Base-by-base conservation (phyloP, 2,329 filamentous ascomycete species). In the Berkeleyomyces basicola region DNA sequence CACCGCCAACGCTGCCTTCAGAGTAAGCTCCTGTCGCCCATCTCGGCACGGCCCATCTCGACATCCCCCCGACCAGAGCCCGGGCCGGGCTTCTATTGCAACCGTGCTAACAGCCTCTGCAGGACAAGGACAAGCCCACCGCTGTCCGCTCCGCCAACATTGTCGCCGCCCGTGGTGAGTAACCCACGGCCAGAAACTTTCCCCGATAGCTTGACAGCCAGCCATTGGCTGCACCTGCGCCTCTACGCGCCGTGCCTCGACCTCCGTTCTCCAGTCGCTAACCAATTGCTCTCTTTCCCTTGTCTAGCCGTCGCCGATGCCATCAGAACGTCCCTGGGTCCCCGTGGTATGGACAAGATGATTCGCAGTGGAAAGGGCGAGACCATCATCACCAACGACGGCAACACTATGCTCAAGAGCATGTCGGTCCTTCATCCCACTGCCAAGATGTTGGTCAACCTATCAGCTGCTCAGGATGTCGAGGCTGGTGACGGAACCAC, bases 381-480 rank as follows among this genome's bases (percentile, higher is more conserved):
- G 75, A 96, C 91, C 64, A 93, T 97, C 74, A 99, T 99, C 77
- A 99, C 93, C 71, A 99, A 99, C 79, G 93, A 99, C 76, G 93
- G 93, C 74, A 95, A 95, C 78, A 99, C 93, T 64, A 99, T 99
- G 92, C 78, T 99, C 72, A 95, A 88, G 78, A 92, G 92, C 79
- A 97, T 99, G 93, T 88, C 89, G 67, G 93, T 99, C 68, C 90
- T 99, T 87, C 93, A 99, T 73, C 93, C 93, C n/a, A 95, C 95
- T 58, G 93, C 93, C 60, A 96, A 96, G 79, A 99, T 99, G 93
- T 81, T 99, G 68, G 93, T 99, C 71, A 91, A 99, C 74, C 82
- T 99, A 66, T 95, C 92, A 70, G 89, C 93, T 68, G 93, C 93
- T 67, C 93, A 99, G 75, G 93, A 99, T 78, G 90, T 99, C 66